Percentiles rank a stretch among this genome's conserved stretches.
These are phyloP conservation scores for Striga asiatica DNA, from an alignment of 257 asterid genomes.

Conservation along the genomic window DNA sequence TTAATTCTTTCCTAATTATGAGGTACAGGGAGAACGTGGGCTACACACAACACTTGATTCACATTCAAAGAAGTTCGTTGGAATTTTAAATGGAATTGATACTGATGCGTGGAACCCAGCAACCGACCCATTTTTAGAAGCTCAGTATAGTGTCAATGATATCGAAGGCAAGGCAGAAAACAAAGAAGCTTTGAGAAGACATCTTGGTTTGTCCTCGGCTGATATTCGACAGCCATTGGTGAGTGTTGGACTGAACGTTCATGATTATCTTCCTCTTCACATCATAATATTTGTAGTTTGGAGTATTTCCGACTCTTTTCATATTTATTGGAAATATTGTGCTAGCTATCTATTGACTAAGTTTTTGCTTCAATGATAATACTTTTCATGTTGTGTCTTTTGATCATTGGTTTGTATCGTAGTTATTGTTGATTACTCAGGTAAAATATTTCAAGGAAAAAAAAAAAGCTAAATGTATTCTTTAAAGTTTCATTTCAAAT, in stretches of 20 bases:
- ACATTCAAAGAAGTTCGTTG: constrained; percentile 76
- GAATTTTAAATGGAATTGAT: constrained; percentile 92
- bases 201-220: constrained; percentile 49
- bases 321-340: too few relatives aligned
- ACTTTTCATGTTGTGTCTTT: too few relatives aligned
- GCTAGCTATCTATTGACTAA: too few relatives aligned
- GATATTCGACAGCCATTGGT: constrained; percentile 68
- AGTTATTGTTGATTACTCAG: too few relatives aligned
- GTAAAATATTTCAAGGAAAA: too few relatives aligned
- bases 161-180: constrained; percentile 69
- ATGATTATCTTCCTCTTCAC: not conserved
- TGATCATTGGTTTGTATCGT: too few relatives aligned
- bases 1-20: constrained; percentile 5
- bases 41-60: constrained; percentile 61
- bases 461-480: too few relatives aligned
- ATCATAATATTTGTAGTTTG: too few relatives aligned
- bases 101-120: constrained; percentile 93
- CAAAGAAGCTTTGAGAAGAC: constrained; percentile 70
- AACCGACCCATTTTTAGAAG: constrained; percentile 64
- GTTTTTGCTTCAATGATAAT: too few relatives aligned
- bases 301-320: too few relatives aligned
- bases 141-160: constrained; percentile 61
- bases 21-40: constrained; percentile 77
- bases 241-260: constrained; percentile 14
- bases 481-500: too few relatives aligned